These are phyloP conservation scores for Letharia columbiana DNA, from an alignment of 495 filamentous ascomycete species.

Conservation along the genomic window DNA sequence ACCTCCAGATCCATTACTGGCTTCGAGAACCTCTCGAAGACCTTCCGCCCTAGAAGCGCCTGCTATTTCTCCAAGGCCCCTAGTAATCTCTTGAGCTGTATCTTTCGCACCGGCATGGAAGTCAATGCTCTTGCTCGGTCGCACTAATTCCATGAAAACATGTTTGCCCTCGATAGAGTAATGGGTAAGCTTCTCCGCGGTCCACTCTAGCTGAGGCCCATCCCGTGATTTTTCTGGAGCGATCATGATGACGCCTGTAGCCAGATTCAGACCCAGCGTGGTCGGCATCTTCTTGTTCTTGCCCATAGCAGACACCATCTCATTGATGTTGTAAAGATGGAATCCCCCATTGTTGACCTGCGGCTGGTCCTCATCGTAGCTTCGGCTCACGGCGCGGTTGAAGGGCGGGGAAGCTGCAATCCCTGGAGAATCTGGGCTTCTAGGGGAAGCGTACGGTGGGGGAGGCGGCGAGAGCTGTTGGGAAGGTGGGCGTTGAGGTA, in stretches of 20 bases:
- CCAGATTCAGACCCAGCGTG: slow-evolving; percentile 79
- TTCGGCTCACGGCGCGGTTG: slow-evolving; percentile 41
- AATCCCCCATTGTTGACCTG: slow-evolving; percentile 63
- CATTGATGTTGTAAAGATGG: slow-evolving; percentile 91
- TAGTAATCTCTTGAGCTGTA: slow-evolving; percentile 86
- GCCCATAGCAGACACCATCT: slow-evolving; percentile 89
- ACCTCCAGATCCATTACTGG: slow-evolving; percentile 46
- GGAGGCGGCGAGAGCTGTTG: slow-evolving; percentile 47
- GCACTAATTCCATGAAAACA: slow-evolving; percentile 86
- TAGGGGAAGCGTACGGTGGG: slow-evolving; percentile 41
- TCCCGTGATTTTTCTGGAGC: slow-evolving; percentile 73
- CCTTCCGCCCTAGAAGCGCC: slow-evolving; percentile 78
- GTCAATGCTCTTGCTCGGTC: slow-evolving; percentile 86
- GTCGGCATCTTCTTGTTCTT: slow-evolving; percentile 97
- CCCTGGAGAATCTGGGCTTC: slow-evolving; percentile 35
- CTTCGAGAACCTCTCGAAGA: slow-evolving; percentile 76
- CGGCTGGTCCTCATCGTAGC: slow-evolving; percentile 31
- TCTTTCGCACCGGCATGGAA: slow-evolving; percentile 97
- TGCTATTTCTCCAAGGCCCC: slow-evolving; percentile 78
- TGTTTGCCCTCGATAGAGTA: slow-evolving; percentile 98
- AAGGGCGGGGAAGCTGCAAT: slow-evolving; percentile 52
- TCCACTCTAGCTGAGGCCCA: slow-evolving; percentile 84
- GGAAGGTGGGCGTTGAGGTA: slow-evolving; percentile 63
- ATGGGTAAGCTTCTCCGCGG: slow-evolving; percentile 81
- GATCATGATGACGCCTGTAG: slow-evolving; percentile 81